These are phyloP conservation scores for Phalaenopsis aphrodite DNA, from an alignment of 106 monocot species.

Conservation along the genomic window DNA sequence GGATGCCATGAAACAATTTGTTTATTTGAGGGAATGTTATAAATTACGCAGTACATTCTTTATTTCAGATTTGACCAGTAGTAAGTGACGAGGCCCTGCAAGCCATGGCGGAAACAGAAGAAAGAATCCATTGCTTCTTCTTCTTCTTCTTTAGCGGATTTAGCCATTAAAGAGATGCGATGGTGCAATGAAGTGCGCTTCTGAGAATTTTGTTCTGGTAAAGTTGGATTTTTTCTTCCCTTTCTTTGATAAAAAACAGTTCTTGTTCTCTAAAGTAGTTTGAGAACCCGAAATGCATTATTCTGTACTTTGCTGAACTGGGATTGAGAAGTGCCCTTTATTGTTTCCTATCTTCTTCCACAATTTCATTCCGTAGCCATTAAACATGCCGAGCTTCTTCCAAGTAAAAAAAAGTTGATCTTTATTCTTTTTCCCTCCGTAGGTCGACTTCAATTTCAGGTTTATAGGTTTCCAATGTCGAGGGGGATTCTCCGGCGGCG, in stretches of 20 bases:
- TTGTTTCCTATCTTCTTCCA: too few relatives aligned
- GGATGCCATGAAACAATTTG: too few relatives aligned
- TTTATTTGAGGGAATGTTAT: too few relatives aligned
- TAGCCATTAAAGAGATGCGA: neutral
- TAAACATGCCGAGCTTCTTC: neutral
- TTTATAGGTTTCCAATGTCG: constrained; percentile 1
- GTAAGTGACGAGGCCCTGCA: neutral
- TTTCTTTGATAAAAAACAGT: neutral
- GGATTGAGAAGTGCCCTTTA: too few relatives aligned
- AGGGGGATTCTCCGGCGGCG: constrained; percentile 30
- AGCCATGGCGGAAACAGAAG: neutral
- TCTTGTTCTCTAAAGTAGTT: neutral
- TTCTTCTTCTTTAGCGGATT: neutral
- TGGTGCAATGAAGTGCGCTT: neutral
- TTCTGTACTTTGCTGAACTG: too few relatives aligned
- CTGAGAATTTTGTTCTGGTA: neutral
- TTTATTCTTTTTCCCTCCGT: neutral
- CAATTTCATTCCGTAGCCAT: neutral
- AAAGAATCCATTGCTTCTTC: neutral
- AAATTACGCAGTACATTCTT: neutral
- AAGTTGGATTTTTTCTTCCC: neutral
- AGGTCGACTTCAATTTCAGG: neutral
- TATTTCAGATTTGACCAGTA: neutral
- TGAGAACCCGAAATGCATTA: neutral
- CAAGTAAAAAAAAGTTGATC: neutral